Evolutionary conservation across 331 rosid species (phyloP).

Genomic region (Phaseolus coccineus): DNA sequence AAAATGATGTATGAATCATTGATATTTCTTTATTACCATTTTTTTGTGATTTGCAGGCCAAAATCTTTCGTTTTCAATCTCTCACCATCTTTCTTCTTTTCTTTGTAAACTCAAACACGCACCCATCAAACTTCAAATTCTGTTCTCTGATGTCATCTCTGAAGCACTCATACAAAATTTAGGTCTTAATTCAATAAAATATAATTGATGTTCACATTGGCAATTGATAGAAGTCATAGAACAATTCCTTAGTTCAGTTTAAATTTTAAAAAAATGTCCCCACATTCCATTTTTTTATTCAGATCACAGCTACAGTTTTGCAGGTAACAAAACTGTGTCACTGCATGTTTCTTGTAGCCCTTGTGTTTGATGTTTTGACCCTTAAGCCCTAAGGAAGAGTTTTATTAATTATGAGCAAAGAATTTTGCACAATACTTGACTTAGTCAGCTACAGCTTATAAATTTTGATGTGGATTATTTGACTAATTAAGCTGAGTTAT

Average conservation of each 20-base stretch:
- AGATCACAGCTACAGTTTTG: too few relatives aligned
- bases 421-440: conserved; percentile 27
- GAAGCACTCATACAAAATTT: not conserved
- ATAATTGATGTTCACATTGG: conserved; percentile 12
- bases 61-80: conserved; percentile 51
- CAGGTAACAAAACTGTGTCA: too few relatives aligned
- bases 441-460: not conserved
- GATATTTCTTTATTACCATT: not conserved
- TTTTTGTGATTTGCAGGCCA: conserved; percentile 50
- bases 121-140: conserved; percentile 12
- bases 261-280: conserved; percentile 9
- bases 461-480: conserved; percentile 30
- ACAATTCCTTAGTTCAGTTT: not conserved
- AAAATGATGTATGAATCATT: too few relatives aligned
- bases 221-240: conserved; percentile 21
- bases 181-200: conserved; percentile 2
- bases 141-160: not conserved
- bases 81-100: conserved; percentile 20
- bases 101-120: conserved; percentile 55
- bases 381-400: conserved; percentile 48
- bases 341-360: conserved; percentile 34
- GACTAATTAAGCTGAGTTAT: not conserved
- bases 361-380: conserved; percentile 45
- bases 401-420: not conserved
- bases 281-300: not conserved